These are phyloP conservation scores for Xylaria cubensis DNA, from an alignment of 495 filamentous ascomycete species.

Conservation along the genomic window DNA sequence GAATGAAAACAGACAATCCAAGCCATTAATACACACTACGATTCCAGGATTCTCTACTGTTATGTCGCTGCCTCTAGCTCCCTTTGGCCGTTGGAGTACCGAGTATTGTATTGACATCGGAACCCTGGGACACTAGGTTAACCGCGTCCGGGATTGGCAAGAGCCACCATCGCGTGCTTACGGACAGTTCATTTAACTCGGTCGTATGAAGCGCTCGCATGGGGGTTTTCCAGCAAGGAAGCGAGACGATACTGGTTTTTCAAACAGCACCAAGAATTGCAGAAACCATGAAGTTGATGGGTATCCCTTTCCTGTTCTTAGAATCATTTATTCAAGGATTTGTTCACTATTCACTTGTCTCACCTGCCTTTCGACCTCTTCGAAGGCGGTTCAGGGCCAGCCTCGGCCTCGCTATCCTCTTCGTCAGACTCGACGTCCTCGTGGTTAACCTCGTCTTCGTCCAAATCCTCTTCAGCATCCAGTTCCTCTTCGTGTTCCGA, in stretches of 20 bases:
- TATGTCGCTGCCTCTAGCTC: not conserved
- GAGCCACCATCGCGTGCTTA: not conserved
- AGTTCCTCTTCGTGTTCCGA: conserved; percentile 48
- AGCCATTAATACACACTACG: not conserved
- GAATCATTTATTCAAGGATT: conserved; percentile 30
- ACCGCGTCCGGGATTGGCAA: not conserved
- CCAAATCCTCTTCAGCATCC: conserved; percentile 47
- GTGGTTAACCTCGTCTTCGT: conserved; percentile 54
- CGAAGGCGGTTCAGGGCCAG: conserved; percentile 38
- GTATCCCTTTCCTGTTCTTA: conserved; percentile 33
- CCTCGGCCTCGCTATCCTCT: conserved; percentile 52
- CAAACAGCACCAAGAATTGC: not conserved
- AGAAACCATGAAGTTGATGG: conserved; percentile 26
- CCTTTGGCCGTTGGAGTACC: not conserved
- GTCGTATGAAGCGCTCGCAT: not conserved
- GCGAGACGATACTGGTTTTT: no score
- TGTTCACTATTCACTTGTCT: conserved; percentile 19
- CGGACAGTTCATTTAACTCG: not conserved
- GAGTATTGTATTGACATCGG: no score
- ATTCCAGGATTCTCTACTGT: not conserved
- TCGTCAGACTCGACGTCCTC: conserved; percentile 52
- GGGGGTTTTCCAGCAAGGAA: not conserved
- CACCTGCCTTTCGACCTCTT: conserved; percentile 44
- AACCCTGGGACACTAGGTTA: not conserved
- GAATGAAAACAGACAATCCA: not conserved